Evolutionary conservation across 2,329 filamentous ascomycete genomes (phyloP), one percentile per base, ranked within the genome.

Genomic region (Venturia effusa): DNA sequence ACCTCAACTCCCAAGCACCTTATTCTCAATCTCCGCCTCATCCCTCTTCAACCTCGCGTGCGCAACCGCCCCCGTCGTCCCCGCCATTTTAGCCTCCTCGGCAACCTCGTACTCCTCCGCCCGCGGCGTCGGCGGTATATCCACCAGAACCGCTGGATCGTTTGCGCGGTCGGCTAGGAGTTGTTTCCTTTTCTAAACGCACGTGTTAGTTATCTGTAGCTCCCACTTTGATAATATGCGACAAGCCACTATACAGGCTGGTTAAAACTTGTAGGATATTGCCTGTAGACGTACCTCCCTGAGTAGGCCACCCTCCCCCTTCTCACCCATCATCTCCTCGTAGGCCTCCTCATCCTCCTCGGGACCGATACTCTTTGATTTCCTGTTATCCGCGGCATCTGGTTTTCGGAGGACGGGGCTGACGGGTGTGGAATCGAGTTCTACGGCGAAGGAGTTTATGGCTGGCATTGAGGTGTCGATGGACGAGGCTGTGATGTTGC

Each of bases 101-200:
- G 72, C 71, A 66, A 72, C 72, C 63, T 75, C 74, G 2, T 80
- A 73, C 66, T 79, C 78, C 57, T 78, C 77, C 0, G 78, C 75
- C 1, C 73, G 75, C 32, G 78, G 78, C 15, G 73, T 74, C 45
- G 72, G 67, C 0, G 78, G 78, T 15, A 80, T 69, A 68, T 80
- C 75, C 5, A 79, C 76, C 54, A 80, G 71, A 1, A 80, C 77
- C 27, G 77, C 74, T 0, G 77, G 75, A 65, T 80, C 76, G 51
- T 71, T 71, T 30, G 74, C 72, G 3, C 77, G 70, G 11, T 70
- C 69, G 0, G 72, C 68, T 1, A 78, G 71, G 17, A 78, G 71
- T 5, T 72, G 70, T 2, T 72, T 72, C 39, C 77, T 70, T 66
- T 74, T 75, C 76, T 78, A 63, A 13, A 61, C 17, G 27, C 4